Conservation (phyloP, 306 rosid genomes). For the Trifolium pratense region DNA sequence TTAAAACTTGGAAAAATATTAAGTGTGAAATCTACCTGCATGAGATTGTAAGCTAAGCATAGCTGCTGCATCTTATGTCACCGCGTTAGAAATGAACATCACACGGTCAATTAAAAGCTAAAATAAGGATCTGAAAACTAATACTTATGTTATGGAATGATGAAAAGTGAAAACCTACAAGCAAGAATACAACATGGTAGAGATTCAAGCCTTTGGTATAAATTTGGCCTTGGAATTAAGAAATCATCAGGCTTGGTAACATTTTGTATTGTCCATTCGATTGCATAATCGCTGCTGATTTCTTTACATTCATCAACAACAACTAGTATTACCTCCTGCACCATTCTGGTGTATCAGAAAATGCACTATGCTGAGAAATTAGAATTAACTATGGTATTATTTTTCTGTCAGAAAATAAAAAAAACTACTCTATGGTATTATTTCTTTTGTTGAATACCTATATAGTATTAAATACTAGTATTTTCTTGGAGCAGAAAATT, state of each 20-base stretch:
- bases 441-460: not conserved
- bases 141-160: not conserved
- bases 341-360: not conserved
- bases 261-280: not conserved
- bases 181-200: not conserved
- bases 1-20: too few species aligned
- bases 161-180: not conserved
- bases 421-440: too few species aligned
- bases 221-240: not conserved
- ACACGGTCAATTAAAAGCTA: not conserved
- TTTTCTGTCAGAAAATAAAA: too few species aligned
- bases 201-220: not conserved
- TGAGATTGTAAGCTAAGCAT: not conserved
- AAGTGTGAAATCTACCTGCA: not conserved
- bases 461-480: too few species aligned
- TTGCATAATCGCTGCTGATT: not conserved
- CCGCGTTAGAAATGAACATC: not conserved
- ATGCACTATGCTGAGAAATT: too few species aligned
- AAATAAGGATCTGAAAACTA: not conserved
- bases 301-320: not conserved
- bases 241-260: not conserved
- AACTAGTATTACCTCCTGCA: not conserved
- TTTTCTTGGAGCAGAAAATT: not conserved
- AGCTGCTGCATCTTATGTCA: not conserved
- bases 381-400: not conserved